These are phyloP conservation scores for Ascochyta pisi DNA, from an alignment of 2,329 filamentous ascomycete genomes.

Conservation along the genomic window DNA sequence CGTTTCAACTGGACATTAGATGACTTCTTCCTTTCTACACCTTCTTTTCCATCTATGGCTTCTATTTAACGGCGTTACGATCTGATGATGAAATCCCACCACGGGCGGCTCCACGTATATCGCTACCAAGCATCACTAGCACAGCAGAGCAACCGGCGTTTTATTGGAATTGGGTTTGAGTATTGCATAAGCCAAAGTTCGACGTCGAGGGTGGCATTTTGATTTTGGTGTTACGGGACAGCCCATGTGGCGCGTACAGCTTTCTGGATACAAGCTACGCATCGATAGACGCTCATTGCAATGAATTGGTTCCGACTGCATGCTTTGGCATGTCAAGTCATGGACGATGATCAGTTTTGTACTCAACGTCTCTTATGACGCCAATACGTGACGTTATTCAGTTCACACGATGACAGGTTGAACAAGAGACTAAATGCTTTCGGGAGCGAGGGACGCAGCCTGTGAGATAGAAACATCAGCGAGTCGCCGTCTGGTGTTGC, in stretches of 20 bases:
- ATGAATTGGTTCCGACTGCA: constrained; percentile 9
- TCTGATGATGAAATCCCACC: constrained; percentile 8
- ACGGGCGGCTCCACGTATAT: constrained; percentile 9
- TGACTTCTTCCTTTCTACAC: constrained; percentile 50
- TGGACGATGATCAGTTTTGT: not conserved
- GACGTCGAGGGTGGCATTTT: constrained; percentile 9
- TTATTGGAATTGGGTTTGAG: constrained; percentile 6
- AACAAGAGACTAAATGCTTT: not conserved
- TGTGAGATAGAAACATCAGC: not conserved
- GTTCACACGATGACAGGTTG: not conserved
- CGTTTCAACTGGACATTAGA: constrained; percentile 82
- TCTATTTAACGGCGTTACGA: constrained; percentile 24
- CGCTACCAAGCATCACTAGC: constrained; percentile 21
- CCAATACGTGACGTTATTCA: not conserved
- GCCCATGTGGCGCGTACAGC: constrained; percentile 11
- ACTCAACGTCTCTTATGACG: not conserved
- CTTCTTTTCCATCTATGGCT: constrained; percentile 1
- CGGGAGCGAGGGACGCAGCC: not conserved
- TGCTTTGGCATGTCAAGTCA: constrained; percentile 6
- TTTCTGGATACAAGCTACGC: constrained; percentile 13
- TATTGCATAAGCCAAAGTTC: constrained; percentile 27
- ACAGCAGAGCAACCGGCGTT: constrained; percentile 31
- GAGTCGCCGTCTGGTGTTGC: too few relatives aligned
- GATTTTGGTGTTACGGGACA: constrained; percentile 3
- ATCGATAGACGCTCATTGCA: constrained; percentile 17